Base-by-base conservation (phyloP, 1,284 basidiomycete genomes). In the Austroboletus novae-zelandiae region DNA sequence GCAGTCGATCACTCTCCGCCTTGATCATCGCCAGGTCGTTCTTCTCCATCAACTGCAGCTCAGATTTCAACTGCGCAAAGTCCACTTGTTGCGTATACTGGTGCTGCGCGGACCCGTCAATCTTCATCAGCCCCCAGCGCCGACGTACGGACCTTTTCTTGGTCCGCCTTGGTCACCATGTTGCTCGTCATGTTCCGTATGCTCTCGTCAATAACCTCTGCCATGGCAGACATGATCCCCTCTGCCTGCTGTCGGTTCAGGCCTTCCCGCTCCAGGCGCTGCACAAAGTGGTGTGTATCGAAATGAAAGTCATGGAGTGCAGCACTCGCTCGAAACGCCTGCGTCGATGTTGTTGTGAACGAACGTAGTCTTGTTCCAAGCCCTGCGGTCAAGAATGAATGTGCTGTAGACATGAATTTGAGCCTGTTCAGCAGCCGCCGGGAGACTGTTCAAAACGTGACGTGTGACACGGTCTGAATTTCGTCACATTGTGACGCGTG, bases 71-170 rank as follows among this genome's bases (percentile, higher is more conserved):
- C 66, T 95, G 89, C 6, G 94, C 91, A 70, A 99, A 98, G 72
- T 98, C 96, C 54, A 99, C 95, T 76, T 97, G 91, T 67, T 95
- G 93, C 23, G 91, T 94, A 68, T 96, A 96, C 61, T 92, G 90
- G 68, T 92, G 87, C 92, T 94, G 56, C 36, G 25, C 17, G 6
- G 36, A 18, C 43, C 40, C 18, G 48, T 65, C 56, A 66, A 31
- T 40, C 31, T 10, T 32, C 10, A 17, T n/a, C 29, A 20, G 23
- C 40, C 4, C 11, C 42, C 14, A 25, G 23, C 39, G n/a, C 13
- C 30, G 45, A 40, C 17, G 14, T 5, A 61, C 76, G 47, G 48
- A 90, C 93, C 82, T 96, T 96, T 73, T 97, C 94, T 66, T 96
- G 93, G 60, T 96, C 92, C 2, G 90, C 84, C 67, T 93, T 93